Evolutionary conservation across 768 basidiomycete genomes (phyloP).

Genomic region (Boletus vinaceobasis): DNA sequence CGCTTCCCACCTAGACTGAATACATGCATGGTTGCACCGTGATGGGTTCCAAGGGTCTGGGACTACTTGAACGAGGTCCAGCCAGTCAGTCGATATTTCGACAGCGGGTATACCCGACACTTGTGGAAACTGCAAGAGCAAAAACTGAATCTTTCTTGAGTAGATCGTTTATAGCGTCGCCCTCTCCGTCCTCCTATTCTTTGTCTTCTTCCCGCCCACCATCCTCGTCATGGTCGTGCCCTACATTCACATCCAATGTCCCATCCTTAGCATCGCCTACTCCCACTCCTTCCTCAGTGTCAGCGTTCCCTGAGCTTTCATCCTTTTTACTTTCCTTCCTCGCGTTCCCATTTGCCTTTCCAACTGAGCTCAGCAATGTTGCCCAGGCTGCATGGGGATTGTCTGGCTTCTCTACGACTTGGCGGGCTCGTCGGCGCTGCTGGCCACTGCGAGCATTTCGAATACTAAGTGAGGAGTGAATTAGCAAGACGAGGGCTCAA

Average conservation of each 20-base stretch:
- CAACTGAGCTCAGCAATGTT: not conserved
- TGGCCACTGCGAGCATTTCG: slow-evolving; percentile 8
- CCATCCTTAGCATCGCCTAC: slow-evolving; percentile 1
- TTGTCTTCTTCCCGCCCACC: slow-evolving; percentile 20
- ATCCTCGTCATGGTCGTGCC: slow-evolving; percentile 1
- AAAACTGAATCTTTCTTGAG: slow-evolving; percentile 90
- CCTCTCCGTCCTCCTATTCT: too few species aligned
- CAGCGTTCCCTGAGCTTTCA: slow-evolving; percentile 6
- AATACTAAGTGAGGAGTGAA: not conserved
- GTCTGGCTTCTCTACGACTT: slow-evolving; percentile 1
- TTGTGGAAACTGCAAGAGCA: slow-evolving; percentile 74
- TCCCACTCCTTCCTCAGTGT: slow-evolving; percentile 1
- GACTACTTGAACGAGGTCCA: not conserved
- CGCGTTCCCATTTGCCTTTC: slow-evolving; percentile 18
- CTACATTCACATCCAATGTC: not conserved
- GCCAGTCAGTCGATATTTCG: not conserved
- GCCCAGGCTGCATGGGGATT: not conserved
- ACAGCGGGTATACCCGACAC: slow-evolving; percentile 51
- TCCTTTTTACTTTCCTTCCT: not conserved
- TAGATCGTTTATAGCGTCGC: slow-evolving; percentile 67
- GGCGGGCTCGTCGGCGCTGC: not conserved
- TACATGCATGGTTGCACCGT: slow-evolving; percentile 85
- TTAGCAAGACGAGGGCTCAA: not conserved
- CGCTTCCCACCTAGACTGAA: slow-evolving; percentile 74
- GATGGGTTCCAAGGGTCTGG: slow-evolving; percentile 90